Conservation (phyloP, 768 basidiomycete species). For the Boletus eberwhitei region DNA sequence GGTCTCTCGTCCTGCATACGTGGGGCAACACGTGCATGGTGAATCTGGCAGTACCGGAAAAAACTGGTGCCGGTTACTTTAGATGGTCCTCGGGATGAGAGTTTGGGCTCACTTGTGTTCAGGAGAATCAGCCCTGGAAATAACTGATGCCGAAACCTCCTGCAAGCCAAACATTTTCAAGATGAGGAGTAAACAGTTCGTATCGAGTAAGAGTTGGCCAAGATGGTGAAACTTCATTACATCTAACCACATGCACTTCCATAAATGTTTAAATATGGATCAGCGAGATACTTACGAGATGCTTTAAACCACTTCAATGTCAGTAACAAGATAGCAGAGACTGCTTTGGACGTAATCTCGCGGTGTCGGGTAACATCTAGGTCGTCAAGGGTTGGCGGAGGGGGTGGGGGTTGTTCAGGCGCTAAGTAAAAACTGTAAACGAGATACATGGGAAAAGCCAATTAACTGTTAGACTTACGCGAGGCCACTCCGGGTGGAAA, state of each 20-base stretch:
- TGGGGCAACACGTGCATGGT: slow-evolving; percentile 68
- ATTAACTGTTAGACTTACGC: slow-evolving; percentile 40
- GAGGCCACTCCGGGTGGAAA: slow-evolving; percentile 72
- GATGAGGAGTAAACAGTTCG: slow-evolving; percentile 89
- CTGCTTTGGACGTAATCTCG: slow-evolving; percentile 96
- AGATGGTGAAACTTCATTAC: slow-evolving; percentile 98
- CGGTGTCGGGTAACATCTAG: slow-evolving; percentile 92
- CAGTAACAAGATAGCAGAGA: slow-evolving; percentile 89
- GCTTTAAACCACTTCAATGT: slow-evolving; percentile 98
- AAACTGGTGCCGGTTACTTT: slow-evolving; percentile 54
- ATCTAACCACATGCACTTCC: slow-evolving; percentile 48
- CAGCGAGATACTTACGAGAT: slow-evolving; percentile 65
- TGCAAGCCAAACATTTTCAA: slow-evolving; percentile 98
- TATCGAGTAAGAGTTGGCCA: slow-evolving; percentile 92
- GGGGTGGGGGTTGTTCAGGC: slow-evolving; percentile 57
- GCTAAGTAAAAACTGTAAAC: slow-evolving; percentile 34
- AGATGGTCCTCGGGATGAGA: background rate
- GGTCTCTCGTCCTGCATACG: slow-evolving; percentile 61
- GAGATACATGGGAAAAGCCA: background rate
- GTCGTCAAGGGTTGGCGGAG: slow-evolving; percentile 82
- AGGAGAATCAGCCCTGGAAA: slow-evolving; percentile 85
- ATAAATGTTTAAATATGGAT: background rate
- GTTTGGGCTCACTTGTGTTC: slow-evolving; percentile 66
- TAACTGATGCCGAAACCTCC: slow-evolving; percentile 79
- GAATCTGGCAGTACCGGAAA: slow-evolving; percentile 88